Percentiles rank a stretch among this genome's conserved stretches.
These are phyloP conservation scores for Candida adriatica DNA, from an alignment of 805 yeast species.

Conservation along the genomic window DNA sequence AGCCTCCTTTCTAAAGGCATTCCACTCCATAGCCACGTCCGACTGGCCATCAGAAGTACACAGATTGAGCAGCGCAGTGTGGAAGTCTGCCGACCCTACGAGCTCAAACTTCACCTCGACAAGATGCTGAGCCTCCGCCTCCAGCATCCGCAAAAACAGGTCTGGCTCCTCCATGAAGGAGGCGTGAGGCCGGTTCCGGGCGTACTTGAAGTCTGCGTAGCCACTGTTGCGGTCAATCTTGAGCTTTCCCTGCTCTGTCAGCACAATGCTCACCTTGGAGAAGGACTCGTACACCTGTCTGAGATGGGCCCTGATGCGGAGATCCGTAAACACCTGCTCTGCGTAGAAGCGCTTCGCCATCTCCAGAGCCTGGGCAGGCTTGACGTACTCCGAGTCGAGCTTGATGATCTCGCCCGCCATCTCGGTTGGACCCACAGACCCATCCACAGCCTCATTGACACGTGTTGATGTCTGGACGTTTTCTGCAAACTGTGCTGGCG, in stretches of 20 bases:
- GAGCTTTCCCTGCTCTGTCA: conserved; percentile 78
- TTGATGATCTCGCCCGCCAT: conserved; percentile 38
- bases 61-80: conserved; percentile 43
- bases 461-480: conserved; percentile 64
- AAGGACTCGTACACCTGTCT: conserved; percentile 55
- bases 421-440: conserved; percentile 51
- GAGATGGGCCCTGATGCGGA: conserved; percentile 66
- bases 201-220: conserved; percentile 87
- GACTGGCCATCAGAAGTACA: conserved; percentile 74
- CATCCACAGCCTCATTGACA: conserved; percentile 51
- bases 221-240: conserved; percentile 76
- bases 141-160: conserved; percentile 78
- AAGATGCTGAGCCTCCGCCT: conserved; percentile 79
- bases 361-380: conserved; percentile 54
- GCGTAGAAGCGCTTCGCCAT: conserved; percentile 73
- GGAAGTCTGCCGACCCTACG: conserved; percentile 30
- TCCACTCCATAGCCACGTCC: conserved; percentile 75
- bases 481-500: conserved; percentile 77
- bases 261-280: conserved; percentile 62
- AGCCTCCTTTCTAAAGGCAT: conserved; percentile 59
- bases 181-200: conserved; percentile 70
- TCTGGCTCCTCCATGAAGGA: conserved; percentile 75
- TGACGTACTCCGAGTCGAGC: conserved; percentile 43
- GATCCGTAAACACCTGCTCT: conserved; percentile 74
- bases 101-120: conserved; percentile 55